Conservation (phyloP, 768 basidiomycete genomes). For the Naganishia vishniacii region DNA sequence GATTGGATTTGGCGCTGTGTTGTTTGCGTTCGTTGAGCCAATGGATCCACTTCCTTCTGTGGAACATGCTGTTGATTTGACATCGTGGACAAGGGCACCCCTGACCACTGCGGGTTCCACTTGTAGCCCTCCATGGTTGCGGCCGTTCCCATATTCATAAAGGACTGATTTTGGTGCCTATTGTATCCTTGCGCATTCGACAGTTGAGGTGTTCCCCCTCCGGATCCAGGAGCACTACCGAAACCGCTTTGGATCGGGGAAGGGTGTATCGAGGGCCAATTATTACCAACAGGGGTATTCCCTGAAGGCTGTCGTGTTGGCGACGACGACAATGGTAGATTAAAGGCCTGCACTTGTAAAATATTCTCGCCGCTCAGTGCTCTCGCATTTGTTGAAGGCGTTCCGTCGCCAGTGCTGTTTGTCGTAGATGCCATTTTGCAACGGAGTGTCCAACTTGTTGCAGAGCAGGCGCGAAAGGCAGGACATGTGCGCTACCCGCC, state of each 20-base stretch:
- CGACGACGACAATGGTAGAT: background rate
- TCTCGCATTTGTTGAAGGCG: background rate
- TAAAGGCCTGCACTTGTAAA: background rate
- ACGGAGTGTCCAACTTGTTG: background rate
- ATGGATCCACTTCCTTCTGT: background rate
- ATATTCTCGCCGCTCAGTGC: background rate
- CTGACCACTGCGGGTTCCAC: slow-evolving; percentile 5
- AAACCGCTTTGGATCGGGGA: slow-evolving; percentile 9
- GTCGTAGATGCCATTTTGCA: background rate
- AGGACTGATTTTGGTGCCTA: background rate
- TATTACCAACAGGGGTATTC: background rate
- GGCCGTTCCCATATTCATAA: slow-evolving; percentile 2
- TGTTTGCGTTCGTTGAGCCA: background rate
- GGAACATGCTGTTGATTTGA: background rate
- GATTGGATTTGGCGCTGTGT: background rate
- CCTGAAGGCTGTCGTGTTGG: background rate
- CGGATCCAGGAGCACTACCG: background rate
- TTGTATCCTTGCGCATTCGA: background rate
- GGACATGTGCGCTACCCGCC: background rate
- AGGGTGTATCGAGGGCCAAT: background rate
- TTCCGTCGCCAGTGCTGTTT: background rate
- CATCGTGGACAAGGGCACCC: background rate
- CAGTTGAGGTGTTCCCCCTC: slow-evolving; percentile 2
- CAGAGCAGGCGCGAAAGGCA: too few relatives aligned
- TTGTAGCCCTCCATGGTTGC: background rate